phyloP scores from a whole-genome alignment of 139 green algal species.

The Trebouxia sp. region DNA sequence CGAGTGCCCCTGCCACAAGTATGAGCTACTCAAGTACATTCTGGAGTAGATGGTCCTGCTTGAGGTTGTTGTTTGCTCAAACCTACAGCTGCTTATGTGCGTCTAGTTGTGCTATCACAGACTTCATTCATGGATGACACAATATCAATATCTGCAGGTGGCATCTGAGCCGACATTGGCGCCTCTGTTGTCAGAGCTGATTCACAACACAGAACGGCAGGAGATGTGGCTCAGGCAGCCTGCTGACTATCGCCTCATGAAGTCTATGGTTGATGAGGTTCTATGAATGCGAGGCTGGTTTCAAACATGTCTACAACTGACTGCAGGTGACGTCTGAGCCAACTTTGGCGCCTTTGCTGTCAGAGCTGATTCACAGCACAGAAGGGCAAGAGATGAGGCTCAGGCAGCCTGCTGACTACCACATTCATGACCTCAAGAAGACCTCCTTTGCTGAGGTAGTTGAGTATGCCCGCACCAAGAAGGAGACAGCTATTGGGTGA shows the following conservation, averaged over 20 bases:
- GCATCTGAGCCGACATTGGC: slow-evolving; percentile 38
- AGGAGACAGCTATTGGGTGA: slow-evolving; percentile 37
- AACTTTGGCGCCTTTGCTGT: slow-evolving; percentile 30
- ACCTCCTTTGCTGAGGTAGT: slow-evolving; percentile 27
- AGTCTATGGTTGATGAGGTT: slow-evolving; percentile 22
- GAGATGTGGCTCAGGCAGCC: slow-evolving; percentile 24
- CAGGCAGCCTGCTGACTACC: slow-evolving; percentile 19
- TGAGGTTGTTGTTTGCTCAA: no score
- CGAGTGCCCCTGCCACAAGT: no score
- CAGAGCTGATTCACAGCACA: slow-evolving; percentile 31
- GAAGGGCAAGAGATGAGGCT: slow-evolving; percentile 28
- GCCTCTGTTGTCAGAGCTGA: slow-evolving; percentile 32
- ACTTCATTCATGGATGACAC: no score
- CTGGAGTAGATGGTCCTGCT: no score
- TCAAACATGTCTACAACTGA: background rate
- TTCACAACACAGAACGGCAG: slow-evolving; percentile 32
- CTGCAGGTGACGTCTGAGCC: slow-evolving; percentile 45
- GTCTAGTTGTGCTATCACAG: no score
- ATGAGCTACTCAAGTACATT: no score
- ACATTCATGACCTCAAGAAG: slow-evolving; percentile 6
- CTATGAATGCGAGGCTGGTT: no score
- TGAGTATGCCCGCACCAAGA: slow-evolving; percentile 22
- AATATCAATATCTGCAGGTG: no score
- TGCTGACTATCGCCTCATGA: background rate
- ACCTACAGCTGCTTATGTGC: no score